Percentiles rank a stretch among this genome's conserved stretches.
Evolutionary conservation across 2,329 filamentous ascomycete species (phyloP).

Genomic region (Fusarium mexicanum): DNA sequence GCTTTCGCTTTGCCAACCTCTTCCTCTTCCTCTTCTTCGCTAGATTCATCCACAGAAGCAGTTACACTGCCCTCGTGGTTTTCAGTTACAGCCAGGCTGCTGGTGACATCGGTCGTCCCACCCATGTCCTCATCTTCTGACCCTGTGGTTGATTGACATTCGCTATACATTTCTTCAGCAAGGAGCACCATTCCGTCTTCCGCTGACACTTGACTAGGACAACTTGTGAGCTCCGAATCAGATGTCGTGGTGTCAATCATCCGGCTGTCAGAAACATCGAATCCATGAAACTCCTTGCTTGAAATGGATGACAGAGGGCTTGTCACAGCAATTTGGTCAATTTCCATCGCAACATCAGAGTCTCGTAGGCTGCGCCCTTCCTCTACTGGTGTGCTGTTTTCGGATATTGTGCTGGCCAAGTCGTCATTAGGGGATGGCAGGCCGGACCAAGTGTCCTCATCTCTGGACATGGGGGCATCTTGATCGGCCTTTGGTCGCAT

Average conservation of each 20-base stretch:
- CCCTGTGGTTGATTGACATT: neutral
- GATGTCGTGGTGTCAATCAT: neutral
- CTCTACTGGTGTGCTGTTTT: neutral
- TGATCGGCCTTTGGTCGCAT: conserved; percentile 33
- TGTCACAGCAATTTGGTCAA: neutral
- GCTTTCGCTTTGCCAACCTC: neutral
- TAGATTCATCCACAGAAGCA: neutral
- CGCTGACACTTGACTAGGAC: neutral
- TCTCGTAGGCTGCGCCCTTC: neutral
- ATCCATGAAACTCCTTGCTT: conserved; percentile 20
- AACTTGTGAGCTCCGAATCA: neutral
- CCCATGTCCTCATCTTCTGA: conserved; percentile 3
- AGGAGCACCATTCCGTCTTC: neutral
- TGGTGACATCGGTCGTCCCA: neutral
- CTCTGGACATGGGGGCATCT: neutral
- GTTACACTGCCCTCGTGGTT: neutral
- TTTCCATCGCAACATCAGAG: neutral
- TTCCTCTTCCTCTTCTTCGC: neutral
- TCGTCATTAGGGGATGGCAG: conserved; percentile 17
- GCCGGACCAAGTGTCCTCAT: conserved; percentile 33
- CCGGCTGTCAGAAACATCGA: neutral
- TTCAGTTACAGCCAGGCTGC: neutral
- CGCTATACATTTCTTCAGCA: neutral
- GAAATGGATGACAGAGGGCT: conserved; percentile 33
- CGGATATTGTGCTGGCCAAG: neutral